A percentile compares a stretch with the other conserved stretches of the same genome.
Evolutionary conservation across 2,329 filamentous ascomycete genomes (phyloP).

Genomic region (Fusarium verrucosum): DNA sequence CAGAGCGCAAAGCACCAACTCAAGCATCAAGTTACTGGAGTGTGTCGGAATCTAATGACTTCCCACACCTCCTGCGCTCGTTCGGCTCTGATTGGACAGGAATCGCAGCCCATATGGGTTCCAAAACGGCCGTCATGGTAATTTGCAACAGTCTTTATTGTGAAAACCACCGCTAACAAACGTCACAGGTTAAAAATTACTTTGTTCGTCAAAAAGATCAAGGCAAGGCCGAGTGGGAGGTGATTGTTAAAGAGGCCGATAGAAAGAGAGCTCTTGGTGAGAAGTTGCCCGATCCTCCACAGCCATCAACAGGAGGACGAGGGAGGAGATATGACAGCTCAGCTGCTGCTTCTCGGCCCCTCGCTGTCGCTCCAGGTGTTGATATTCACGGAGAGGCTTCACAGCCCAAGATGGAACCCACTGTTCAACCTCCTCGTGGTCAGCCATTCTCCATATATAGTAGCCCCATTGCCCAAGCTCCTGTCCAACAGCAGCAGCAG

Average conservation of each 20-base stretch:
- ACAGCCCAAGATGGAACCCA: conserved; percentile 57
- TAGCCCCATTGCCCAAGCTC: conserved; percentile 58
- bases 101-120: conserved; percentile 82
- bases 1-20: conserved; percentile 61
- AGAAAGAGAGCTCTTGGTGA: conserved; percentile 64
- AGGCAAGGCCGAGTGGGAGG: conserved; percentile 67
- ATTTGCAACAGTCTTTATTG: conserved; percentile 41
- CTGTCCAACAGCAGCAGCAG: conserved; percentile 45
- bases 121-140: conserved; percentile 89
- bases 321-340: conserved; percentile 61
- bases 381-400: conserved; percentile 59
- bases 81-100: conserved; percentile 82
- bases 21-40: conserved; percentile 88
- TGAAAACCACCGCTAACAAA: conserved; percentile 11
- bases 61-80: conserved; percentile 74
- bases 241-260: conserved; percentile 68
- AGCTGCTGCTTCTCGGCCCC: conserved; percentile 50
- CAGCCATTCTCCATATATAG: conserved; percentile 56
- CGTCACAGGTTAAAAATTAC: conserved; percentile 71
- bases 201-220: conserved; percentile 71
- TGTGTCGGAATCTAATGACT: conserved; percentile 81
- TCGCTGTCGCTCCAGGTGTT: conserved; percentile 57
- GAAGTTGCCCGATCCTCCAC: conserved; percentile 67
- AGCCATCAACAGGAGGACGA: conserved; percentile 59
- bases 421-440: conserved; percentile 45